Evolutionary conservation across 2,329 filamentous ascomycete genomes (phyloP), one percentile per base, ranked within the genome.

Genomic region (Aspergillus hortae): DNA sequence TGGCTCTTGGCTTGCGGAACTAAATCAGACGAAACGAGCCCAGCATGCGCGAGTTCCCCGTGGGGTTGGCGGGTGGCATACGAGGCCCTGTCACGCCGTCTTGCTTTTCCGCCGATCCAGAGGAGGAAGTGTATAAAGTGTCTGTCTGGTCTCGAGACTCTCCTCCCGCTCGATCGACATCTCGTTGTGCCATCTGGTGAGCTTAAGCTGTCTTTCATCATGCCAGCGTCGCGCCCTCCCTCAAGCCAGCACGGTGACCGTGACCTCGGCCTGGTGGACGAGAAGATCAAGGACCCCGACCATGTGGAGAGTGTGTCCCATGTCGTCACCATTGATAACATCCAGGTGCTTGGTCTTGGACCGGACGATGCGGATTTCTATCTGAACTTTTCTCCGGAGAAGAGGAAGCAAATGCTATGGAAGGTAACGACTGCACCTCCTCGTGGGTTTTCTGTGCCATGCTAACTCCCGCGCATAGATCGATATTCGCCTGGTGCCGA

Each of bases 311-410:
- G 48, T 10, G 49, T 46, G 3, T 11, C n/a, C 17, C 51, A 46
- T 15, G 36, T 65, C n/a, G 57, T 64, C 4, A 56, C 60, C 4
- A 62, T 69, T 6, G 66, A 61, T 9, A 58, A 60, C n/a, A 61
- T 67, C 44, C 66, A 65, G 14, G 67, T 69, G 7, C 58, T 61
- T 5, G 66, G 66, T 1, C 27, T 69, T 38, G 55, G 52, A 17
- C 10, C 47, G 6, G 66, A 65, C 10, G 66, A 69, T 60, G 65
- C 63, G 4, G 61, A 68, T 6, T 69, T 69, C 36, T 69, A 62
- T 46, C 58, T 44, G 2, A 59, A 56, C 42, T 70, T 61, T 12
- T 52, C 65, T 0, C 52, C 59, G 12, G 58, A 66, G 33, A 60
- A 58, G 52, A 48, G 61, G 5, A 61, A 57, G 46, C 50, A 38